Conservation (phyloP, 2,329 filamentous ascomycete species). For the Aspergillus cejpii region DNA sequence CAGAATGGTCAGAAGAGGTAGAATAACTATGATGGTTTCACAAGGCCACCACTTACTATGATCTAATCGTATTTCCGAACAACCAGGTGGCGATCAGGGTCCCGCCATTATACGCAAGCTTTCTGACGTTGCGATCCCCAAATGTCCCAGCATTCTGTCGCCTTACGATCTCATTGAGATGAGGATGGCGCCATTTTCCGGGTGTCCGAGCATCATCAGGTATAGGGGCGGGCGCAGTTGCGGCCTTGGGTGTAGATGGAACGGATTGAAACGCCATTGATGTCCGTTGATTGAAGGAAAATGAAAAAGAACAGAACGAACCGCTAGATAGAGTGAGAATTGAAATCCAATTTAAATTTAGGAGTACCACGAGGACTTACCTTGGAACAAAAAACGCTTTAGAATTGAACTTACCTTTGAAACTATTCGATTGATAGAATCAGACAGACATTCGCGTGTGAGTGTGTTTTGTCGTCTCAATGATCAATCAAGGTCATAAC, state of each 20-base stretch:
- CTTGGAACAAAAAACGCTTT: background rate
- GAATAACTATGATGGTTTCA: constrained; percentile 11
- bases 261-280: constrained; percentile 32
- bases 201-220: constrained; percentile 41
- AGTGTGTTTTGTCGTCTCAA: background rate
- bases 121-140: constrained; percentile 65
- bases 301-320: constrained; percentile 3
- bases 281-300: constrained; percentile 3
- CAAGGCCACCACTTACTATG: constrained; percentile 29
- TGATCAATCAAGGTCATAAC: constrained; percentile 7
- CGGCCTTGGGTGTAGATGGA: constrained; percentile 41
- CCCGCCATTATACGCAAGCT: constrained; percentile 60
- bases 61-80: constrained; percentile 36
- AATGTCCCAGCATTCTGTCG: constrained; percentile 75
- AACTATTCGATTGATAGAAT: background rate
- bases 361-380: constrained; percentile 7
- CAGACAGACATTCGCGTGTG: constrained; percentile 8
- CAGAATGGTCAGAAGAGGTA: constrained; percentile 11
- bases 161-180: constrained; percentile 75
- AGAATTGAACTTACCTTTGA: constrained; percentile 9
- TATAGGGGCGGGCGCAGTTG: constrained; percentile 22
- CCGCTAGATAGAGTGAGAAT: constrained; percentile 1
- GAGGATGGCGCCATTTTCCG: constrained; percentile 86
- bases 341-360: background rate
- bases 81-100: constrained; percentile 48